phyloP scores from a whole-genome alignment of 306 rosid genomes.

The Begonia loranthoides region DNA sequence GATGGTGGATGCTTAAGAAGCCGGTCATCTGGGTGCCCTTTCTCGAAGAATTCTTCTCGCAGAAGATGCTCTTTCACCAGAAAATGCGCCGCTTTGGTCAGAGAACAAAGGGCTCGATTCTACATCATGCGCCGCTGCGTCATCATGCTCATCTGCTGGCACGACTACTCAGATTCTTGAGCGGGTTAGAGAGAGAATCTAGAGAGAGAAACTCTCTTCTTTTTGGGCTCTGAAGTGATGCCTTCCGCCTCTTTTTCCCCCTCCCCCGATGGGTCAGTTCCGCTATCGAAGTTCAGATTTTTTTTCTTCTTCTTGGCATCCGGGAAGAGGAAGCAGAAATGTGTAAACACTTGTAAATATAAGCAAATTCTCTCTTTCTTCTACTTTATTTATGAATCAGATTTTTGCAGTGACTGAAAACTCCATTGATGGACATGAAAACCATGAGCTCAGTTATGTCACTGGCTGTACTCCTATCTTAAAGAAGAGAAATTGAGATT shows the following conservation, averaged over 20 bases:
- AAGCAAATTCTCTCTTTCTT: no score
- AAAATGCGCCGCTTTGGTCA: slow-evolving; percentile 70
- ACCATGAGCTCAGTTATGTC: no score
- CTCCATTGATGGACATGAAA: no score
- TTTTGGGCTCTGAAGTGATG: background rate
- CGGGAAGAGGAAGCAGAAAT: background rate
- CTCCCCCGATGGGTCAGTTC: background rate
- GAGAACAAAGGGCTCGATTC: slow-evolving; percentile 80
- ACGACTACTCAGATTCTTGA: slow-evolving; percentile 46
- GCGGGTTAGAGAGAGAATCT: background rate
- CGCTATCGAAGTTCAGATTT: slow-evolving; percentile 7
- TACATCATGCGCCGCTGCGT: slow-evolving; percentile 87
- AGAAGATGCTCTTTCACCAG: slow-evolving; percentile 55
- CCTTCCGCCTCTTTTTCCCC: background rate
- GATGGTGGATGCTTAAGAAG: slow-evolving; percentile 36
- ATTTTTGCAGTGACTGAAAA: no score
- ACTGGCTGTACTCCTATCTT: no score
- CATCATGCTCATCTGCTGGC: slow-evolving; percentile 89
- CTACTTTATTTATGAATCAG: no score
- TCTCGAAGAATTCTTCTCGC: slow-evolving; percentile 40
- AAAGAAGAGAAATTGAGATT: no score
- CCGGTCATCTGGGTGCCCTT: slow-evolving; percentile 24
- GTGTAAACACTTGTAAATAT: background rate
- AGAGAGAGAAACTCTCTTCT: background rate
- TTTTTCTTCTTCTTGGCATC: background rate